Base-by-base conservation (phyloP, 768 basidiomycete species). In the Hebeloma cylindrosporum region DNA sequence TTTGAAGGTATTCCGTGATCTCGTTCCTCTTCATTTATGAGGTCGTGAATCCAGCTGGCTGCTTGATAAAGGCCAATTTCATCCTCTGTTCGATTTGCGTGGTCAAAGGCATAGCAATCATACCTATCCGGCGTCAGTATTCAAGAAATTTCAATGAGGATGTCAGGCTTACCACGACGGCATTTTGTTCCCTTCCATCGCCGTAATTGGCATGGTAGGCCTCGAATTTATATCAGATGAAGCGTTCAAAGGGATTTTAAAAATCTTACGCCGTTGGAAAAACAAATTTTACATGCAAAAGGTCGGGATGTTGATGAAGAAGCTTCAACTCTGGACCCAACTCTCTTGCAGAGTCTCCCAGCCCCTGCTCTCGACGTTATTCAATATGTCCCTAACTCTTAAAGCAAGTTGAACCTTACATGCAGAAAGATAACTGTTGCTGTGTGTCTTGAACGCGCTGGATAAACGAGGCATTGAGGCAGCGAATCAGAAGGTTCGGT, bases 351-450 rank as follows among this genome's bases (percentile, higher is more conserved):
- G 76, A 71, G 54, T 85, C 84, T n/a, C 88, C 87, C 25, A 90
- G 68, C 16, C 87, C 86, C 84, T 89, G 54, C 5, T 31, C 28
- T 5, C 21, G 20, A 14, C 16, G 10, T 30, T 11, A 20, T 13
- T n/a, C n/a, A 1, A 10, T 28, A 13, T 14, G 3, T 18, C 3
- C 27, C 27, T 7, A n/a, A 11, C 25, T 31, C 13, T 18, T 9
- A 35, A 4, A 17, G 8, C 4, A 31, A 37, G 26, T 9, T 42
- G 34, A 38, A 33, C 41, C 85, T 50, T 59, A 91, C 91, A 74
- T 95, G 93, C 16, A 89, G 66, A 62, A 94, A 91, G 53, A 95
- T 85, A 48, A 93, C 79, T 0, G 89, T 92, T 8, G 88, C 86
- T 5, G 85, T 83, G 63, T 94, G 92, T 50, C 75, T 78, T 29